These are phyloP conservation scores for Camelina laxa DNA, from an alignment of 345 rosid genomes.

Conservation along the genomic window DNA sequence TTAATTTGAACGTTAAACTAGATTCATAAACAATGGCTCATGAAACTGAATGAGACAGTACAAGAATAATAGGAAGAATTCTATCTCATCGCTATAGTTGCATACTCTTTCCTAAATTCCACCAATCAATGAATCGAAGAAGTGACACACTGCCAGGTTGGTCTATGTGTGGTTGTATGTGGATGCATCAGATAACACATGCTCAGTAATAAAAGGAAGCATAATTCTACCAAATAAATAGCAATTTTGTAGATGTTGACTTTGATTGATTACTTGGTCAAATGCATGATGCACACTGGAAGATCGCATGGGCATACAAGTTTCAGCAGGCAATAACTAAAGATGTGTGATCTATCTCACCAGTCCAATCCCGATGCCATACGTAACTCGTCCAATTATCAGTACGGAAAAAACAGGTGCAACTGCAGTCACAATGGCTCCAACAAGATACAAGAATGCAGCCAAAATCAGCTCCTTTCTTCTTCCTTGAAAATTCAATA, in stretches of 20 bases:
- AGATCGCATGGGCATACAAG: conserved; percentile 22
- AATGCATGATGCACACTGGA: conserved; percentile 11
- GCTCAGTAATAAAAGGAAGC: conserved; percentile 1
- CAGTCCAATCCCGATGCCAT: conserved; percentile 94
- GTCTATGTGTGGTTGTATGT: not conserved
- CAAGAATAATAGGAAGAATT: conserved; percentile 3
- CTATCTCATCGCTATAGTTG: not conserved
- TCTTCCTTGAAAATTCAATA: conserved; percentile 62
- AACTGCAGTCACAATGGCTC: conserved; percentile 79
- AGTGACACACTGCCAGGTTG: conserved; percentile 1
- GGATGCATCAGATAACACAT: conserved; percentile 4
- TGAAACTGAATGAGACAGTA: not conserved
- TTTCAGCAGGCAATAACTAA: conserved; percentile 24
- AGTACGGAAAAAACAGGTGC: conserved; percentile 75
- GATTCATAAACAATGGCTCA: not conserved
- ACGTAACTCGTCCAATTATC: conserved; percentile 83
- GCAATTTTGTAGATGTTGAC: conserved; percentile 2
- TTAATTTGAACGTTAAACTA: conserved; percentile 9
- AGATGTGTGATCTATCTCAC: conserved; percentile 51
- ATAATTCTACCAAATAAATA: not conserved
- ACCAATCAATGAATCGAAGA: not conserved
- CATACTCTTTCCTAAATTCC: conserved; percentile 9
- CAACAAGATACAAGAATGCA: conserved; percentile 71
- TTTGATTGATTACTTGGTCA: not conserved
- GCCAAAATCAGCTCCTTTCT: conserved; percentile 87